phyloP scores from a whole-genome alignment of 148 eudicot genomes.

The Rhododendron vialii region DNA sequence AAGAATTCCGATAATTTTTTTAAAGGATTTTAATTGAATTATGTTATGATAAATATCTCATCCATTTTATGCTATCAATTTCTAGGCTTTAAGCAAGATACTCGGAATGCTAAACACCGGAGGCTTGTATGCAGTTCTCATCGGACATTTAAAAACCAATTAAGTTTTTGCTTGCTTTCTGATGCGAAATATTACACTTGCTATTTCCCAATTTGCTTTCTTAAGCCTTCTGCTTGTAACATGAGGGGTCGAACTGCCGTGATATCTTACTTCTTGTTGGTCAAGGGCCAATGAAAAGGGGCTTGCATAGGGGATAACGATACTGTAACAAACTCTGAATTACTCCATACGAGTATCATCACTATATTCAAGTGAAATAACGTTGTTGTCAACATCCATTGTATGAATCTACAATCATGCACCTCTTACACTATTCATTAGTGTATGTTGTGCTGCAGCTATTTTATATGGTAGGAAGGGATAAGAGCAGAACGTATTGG shows the following conservation, averaged over 20 bases:
- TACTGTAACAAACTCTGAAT: neutral
- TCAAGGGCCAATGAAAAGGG: neutral
- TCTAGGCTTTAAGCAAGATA: neutral
- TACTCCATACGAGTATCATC: neutral
- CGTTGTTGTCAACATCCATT: neutral
- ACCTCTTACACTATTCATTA: neutral
- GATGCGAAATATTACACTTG: neutral
- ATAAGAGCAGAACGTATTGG: constrained; percentile 80
- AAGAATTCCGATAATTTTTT: neutral
- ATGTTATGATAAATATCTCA: neutral
- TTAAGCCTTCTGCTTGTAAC: neutral
- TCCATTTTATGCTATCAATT: neutral
- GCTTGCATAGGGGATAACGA: neutral
- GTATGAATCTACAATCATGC: neutral
- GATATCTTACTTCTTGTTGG: neutral
- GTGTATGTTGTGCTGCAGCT: constrained; percentile 40
- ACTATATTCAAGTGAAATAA: neutral
- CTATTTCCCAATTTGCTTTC: neutral
- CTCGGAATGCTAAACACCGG: neutral
- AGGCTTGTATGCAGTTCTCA: neutral
- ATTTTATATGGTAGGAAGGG: constrained; percentile 87
- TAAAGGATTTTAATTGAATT: neutral
- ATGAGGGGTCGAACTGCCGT: neutral
- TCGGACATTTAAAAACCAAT: neutral
- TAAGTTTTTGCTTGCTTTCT: neutral